Base-by-base conservation (phyloP, 352 stramenopile genomes). In the Globisporangium echinulatum region DNA sequence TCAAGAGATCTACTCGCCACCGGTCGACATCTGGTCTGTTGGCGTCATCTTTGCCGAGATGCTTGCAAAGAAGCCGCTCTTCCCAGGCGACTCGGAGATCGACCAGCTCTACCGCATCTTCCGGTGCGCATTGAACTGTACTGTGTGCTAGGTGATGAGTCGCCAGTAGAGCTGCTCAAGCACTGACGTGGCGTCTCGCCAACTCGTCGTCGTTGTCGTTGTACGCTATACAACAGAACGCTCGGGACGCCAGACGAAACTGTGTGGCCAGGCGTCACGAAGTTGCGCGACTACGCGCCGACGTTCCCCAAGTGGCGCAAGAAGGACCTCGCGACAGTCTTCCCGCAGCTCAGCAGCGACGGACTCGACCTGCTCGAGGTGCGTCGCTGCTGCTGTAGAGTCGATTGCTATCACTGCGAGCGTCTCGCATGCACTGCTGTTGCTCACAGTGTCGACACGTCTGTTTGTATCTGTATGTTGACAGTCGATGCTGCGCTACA, bases 261-360 rank as follows among this genome's bases (percentile, higher is more conserved):
- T 25, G 80, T 92, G 10, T 99, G 97, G 97, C 94, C 94, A 5
- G 96, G 96, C 52, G 95, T 99, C 3, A 98, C 95, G 10, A 79
- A 94, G 37, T 76, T 99, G 9, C 96, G 92, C 44, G 97, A 99
- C 77, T 99, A 98, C 79, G 82, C 82, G 15, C 64, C 79, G 33
- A 92, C 82, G 15, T 99, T 99, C 70, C 97, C 97, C 6, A 97
- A 97, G 57, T 99, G 97, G 97, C 90, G 87, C 50, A 92, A 92
- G 64, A 88, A 94, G 63, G 69, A 85, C 15, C 82, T 96, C 53
- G 62, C 57, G 50, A 67, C 82, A 15, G 58, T 77, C 13, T 90
- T 94, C 66, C 78, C 82, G 33, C 70, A 78, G 53, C 68, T 94
- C 37, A 77, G 87, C 38, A 52, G 64, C 15, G 66, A 70, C 39